Evolutionary conservation across 176 grass and related monocot species (phyloP).

Genomic region (Calamus simplicifolius): DNA sequence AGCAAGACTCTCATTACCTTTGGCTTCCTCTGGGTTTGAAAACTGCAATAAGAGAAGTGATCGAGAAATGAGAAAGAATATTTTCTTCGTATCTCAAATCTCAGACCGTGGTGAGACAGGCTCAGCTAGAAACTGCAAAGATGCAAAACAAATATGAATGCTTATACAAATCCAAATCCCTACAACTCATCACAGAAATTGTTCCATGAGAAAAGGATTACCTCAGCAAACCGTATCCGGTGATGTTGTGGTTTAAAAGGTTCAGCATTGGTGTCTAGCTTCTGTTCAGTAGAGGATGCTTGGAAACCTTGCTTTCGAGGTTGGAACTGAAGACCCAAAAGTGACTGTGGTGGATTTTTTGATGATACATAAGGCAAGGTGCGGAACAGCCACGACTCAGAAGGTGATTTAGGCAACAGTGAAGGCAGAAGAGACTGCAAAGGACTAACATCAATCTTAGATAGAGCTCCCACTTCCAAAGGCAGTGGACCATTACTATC

Average conservation of each 20-base stretch:
- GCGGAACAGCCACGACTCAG: slow-evolving; percentile 93
- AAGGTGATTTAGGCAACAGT: slow-evolving; percentile 82
- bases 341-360: slow-evolving; percentile 56
- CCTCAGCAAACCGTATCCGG: slow-evolving; percentile 72
- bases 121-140: slow-evolving; percentile 46
- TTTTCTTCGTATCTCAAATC: slow-evolving; percentile 31
- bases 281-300: slow-evolving; percentile 11
- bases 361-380: slow-evolving; percentile 55
- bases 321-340: slow-evolving; percentile 87
- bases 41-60: slow-evolving; percentile 20
- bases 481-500: slow-evolving; percentile 5
- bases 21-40: neutral
- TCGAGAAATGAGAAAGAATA: neutral
- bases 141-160: slow-evolving; percentile 4
- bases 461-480: slow-evolving; percentile 9
- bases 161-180: neutral
- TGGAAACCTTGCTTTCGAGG: slow-evolving; percentile 53
- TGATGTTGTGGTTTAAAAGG: slow-evolving; percentile 24
- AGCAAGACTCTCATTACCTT: slow-evolving; percentile 2
- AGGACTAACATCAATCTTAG: slow-evolving; percentile 24
- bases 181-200: slow-evolving; percentile 8
- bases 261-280: slow-evolving; percentile 44
- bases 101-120: slow-evolving; percentile 33
- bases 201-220: slow-evolving; percentile 27
- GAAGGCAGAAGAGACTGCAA: slow-evolving; percentile 46